A percentile compares a stretch with the other conserved stretches of the same genome.
Evolutionary conservation across 1,139 yeast genomes (phyloP).

Genomic region (Diutina catenulata): DNA sequence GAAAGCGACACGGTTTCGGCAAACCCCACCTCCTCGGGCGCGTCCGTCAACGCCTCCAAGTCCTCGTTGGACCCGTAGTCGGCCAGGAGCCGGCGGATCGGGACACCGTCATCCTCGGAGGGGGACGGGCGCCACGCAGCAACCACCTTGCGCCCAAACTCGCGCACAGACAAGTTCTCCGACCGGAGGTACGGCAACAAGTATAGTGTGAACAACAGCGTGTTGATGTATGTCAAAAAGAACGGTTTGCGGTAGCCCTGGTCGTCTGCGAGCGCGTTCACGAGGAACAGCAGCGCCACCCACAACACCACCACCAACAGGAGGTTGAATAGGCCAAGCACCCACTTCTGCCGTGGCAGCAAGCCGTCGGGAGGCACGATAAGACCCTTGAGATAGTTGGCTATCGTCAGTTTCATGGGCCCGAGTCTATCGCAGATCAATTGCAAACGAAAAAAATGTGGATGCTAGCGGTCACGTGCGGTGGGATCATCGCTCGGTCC

Average conservation of each 20-base stretch:
- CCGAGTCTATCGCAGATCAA: too few species aligned
- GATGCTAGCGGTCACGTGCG: too few species aligned
- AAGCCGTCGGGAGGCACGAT: slow-evolving; percentile 11
- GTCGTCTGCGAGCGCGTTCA: slow-evolving; percentile 60
- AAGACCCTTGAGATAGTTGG: slow-evolving; percentile 7
- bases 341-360: slow-evolving; percentile 42
- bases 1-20: slow-evolving; percentile 51
- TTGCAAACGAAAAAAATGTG: too few species aligned
- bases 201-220: slow-evolving; percentile 73
- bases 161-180: slow-evolving; percentile 11
- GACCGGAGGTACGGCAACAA: slow-evolving; percentile 47
- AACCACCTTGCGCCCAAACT: slow-evolving; percentile 14
- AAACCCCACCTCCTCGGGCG: slow-evolving; percentile 16
- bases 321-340: slow-evolving; percentile 61
- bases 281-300: slow-evolving; percentile 79
- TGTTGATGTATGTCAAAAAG: slow-evolving; percentile 81
- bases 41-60: background rate
- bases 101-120: background rate
- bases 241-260: slow-evolving; percentile 81
- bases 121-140: background rate
- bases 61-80: slow-evolving; percentile 16
- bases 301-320: slow-evolving; percentile 70
- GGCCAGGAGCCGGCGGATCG: background rate
- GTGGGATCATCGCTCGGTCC: too few species aligned
- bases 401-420: background rate